Base-by-base conservation (phyloP, 2,329 filamentous ascomycete genomes). In the Fusarium sacchari region DNA sequence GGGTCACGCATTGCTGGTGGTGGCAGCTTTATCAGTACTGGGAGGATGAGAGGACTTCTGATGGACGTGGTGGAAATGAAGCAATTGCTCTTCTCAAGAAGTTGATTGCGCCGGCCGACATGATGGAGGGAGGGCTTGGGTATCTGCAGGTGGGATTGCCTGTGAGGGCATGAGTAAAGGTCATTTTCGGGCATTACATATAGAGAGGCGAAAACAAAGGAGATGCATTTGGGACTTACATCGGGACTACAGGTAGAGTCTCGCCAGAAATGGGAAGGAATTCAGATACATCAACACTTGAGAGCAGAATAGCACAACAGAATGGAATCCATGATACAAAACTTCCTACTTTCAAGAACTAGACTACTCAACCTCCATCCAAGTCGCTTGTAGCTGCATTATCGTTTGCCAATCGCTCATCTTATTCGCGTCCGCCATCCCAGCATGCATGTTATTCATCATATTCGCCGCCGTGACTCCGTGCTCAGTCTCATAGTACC, bases 401-500 rank as follows among this genome's bases (percentile, higher is more conserved):
- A 81, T 72, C 60, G 77, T 67, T 69, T 76, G 76, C 76, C 77
- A 80, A 11, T 80, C 77, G 22, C 71, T 74, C 17, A 61, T 50
- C 11, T 69, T 71, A 28, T 78, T 79, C 8, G 78, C 79, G 55
- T 77, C 69, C 2, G 78, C 67, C 67, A 82, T 74, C 12, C 81
- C 81, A 18, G 73, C 15, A 30, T 79, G 73, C 80, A 82, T 81
- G 4, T 82, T 78, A 4, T 81, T 76, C 50, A 76, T 76, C 76
- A 80, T 78, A 30, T 82, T 77, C 9, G 81, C 80, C 10, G 76
- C 73, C n/a, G 77, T 81, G 0, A 76, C 82, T 0, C 82, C 81
- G 26, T 81, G 52, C 32, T 79, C 72, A 24, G 81, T 82, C 40
- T 80, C 80, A 44, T 83, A 77, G 71, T 81, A 84, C 0, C 83